Evolutionary conservation across 306 rosid species (phyloP).

Genomic region (Calophaca sinica): DNA sequence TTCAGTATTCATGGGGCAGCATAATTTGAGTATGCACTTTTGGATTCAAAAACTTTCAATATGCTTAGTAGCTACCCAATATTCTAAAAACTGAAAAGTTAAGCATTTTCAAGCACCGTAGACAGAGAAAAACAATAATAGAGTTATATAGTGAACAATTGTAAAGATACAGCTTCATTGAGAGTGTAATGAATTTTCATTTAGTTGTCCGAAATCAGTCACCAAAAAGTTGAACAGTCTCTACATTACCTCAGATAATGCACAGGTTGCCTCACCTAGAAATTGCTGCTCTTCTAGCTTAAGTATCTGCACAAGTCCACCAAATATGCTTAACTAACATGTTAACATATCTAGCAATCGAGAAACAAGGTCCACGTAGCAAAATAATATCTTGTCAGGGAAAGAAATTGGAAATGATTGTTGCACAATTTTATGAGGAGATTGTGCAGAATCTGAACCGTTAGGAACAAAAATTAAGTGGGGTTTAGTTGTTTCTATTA

Average conservation of each 20-base stretch:
- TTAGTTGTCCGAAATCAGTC: constrained; percentile 30
- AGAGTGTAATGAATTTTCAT: constrained; percentile 31
- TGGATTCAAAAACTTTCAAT: constrained; percentile 11
- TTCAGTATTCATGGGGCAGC: constrained; percentile 34
- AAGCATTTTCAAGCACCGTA: constrained; percentile 39
- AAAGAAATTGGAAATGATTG: constrained; percentile 13
- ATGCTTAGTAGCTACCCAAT: constrained; percentile 36
- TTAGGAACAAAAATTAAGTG: neutral
- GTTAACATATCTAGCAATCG: constrained; percentile 39
- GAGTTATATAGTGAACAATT: constrained; percentile 10
- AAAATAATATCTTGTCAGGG: constrained; percentile 23
- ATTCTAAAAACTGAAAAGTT: constrained; percentile 17
- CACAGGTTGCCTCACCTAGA: constrained; percentile 95
- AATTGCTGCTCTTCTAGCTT: constrained; percentile 94
- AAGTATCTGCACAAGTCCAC: constrained; percentile 76
- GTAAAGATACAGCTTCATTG: constrained; percentile 34
- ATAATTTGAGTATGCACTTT: constrained; percentile 43
- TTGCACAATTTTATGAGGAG: constrained; percentile 27
- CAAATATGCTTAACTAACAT: constrained; percentile 38
- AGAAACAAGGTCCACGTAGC: constrained; percentile 19
- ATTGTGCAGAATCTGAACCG: constrained; percentile 34
- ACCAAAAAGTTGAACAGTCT: constrained; percentile 31
- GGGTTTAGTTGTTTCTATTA: constrained; percentile 23
- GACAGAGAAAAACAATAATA: constrained; percentile 24
- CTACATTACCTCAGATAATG: constrained; percentile 80